Conservation (phyloP, 495 filamentous ascomycete species). For the Achaetomiella virescens region DNA sequence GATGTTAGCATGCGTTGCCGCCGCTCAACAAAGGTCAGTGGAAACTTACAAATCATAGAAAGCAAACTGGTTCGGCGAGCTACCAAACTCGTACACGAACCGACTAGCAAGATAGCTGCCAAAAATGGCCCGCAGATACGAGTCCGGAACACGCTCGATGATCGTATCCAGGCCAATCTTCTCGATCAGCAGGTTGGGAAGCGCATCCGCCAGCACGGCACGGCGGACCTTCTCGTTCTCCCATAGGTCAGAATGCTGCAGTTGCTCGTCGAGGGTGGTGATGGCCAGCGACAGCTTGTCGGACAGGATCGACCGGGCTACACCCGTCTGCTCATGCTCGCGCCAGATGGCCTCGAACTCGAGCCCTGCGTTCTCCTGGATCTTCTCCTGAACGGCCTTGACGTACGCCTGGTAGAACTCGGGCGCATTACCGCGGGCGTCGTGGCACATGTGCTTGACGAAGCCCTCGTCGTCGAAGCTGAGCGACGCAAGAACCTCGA, state of each 20-base stretch:
- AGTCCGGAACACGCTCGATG: slow-evolving; percentile 78
- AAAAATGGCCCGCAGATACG: slow-evolving; percentile 91
- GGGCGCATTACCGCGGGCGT: slow-evolving; percentile 67
- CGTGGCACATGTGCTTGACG: slow-evolving; percentile 86
- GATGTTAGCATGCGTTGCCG: slow-evolving; percentile 21
- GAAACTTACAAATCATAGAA: slow-evolving; percentile 94
- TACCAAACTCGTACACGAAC: slow-evolving; percentile 93
- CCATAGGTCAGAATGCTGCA: slow-evolving; percentile 91
- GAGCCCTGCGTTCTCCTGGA: slow-evolving; percentile 80
- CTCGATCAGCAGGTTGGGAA: slow-evolving; percentile 76
- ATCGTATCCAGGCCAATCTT: slow-evolving; percentile 89
- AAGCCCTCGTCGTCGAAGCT: slow-evolving; percentile 89
- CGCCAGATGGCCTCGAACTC: slow-evolving; percentile 99
- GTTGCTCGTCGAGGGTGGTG: slow-evolving; percentile 88
- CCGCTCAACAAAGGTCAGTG: background rate
- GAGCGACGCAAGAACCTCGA: slow-evolving; percentile 89
- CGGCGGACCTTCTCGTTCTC: slow-evolving; percentile 69
- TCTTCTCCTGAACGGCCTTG: slow-evolving; percentile 79
- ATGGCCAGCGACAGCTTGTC: slow-evolving; percentile 87
- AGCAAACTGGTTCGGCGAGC: slow-evolving; percentile 88
- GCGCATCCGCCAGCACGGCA: slow-evolving; percentile 74
- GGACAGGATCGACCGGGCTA: slow-evolving; percentile 73
- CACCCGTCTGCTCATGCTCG: slow-evolving; percentile 76
- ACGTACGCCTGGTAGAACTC: slow-evolving; percentile 92
- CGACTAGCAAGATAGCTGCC: slow-evolving; percentile 90